Conservation (phyloP, 225 moss, liverwort and hornwort genomes). For the Pseudoscleropodium purum region DNA sequence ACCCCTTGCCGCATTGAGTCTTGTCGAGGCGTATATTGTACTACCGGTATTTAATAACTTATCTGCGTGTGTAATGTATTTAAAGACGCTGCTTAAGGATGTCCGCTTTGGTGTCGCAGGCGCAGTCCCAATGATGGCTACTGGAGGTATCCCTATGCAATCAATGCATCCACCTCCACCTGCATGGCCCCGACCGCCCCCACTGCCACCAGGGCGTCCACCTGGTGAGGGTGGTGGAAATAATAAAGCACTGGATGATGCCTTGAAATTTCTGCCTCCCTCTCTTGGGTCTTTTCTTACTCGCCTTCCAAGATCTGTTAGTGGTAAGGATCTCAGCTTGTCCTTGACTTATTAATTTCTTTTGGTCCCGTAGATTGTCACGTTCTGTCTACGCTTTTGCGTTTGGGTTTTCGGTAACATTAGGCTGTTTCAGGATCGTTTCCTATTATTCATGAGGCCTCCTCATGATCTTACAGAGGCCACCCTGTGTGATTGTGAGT, state of each 20-base stretch:
- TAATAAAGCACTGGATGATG: slow-evolving; percentile 64
- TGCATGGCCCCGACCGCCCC: slow-evolving; percentile 62
- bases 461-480: not conserved
- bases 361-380: not conserved
- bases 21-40: not conserved
- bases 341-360: not conserved
- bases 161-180: slow-evolving; percentile 65
- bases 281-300: slow-evolving; percentile 72
- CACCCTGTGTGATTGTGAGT: not conserved
- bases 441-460: not conserved
- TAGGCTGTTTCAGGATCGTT: not conserved
- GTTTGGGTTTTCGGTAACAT: not conserved
- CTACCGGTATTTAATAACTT: not conserved
- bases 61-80: not conserved
- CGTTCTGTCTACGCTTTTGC: not conserved
- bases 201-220: slow-evolving; percentile 83
- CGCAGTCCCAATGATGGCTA: slow-evolving; percentile 45
- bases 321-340: slow-evolving; percentile 33
- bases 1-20: not conserved
- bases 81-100: not conserved
- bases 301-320: slow-evolving; percentile 65
- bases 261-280: slow-evolving; percentile 63
- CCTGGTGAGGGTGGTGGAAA: slow-evolving; percentile 53
- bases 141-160: slow-evolving; percentile 51
- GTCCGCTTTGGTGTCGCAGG: slow-evolving; percentile 13